Percentiles rank a stretch among this genome's conserved stretches.
Conservation (phyloP, 176 grass and related monocot species). For the Oryza coarctata region DNA sequence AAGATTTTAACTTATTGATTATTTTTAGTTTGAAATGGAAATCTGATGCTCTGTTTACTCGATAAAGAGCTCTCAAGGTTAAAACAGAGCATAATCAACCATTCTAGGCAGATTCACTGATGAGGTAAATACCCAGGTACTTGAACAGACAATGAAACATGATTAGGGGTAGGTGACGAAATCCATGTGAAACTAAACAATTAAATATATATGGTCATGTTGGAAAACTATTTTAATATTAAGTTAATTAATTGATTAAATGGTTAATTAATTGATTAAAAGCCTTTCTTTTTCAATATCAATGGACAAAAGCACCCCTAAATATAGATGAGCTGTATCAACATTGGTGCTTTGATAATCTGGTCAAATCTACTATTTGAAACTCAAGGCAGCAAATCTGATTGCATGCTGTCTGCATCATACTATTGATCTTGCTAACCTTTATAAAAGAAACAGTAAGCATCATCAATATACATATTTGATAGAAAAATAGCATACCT, state of each 20-base stretch:
- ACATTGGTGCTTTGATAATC: slow-evolving; percentile 15
- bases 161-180: not conserved
- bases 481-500: not conserved
- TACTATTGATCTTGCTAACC: not conserved
- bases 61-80: not conserved
- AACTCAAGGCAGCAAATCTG: not conserved
- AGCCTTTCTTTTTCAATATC: not conserved
- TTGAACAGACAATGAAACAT: not conserved
- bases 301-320: not conserved
- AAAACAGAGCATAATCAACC: not conserved
- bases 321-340: not conserved
- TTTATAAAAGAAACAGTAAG: slow-evolving; percentile 7
- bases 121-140: not conserved
- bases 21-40: not conserved
- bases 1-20: not conserved
- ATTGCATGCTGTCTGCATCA: not conserved
- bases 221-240: not conserved
- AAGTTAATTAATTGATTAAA: slow-evolving; percentile 4
- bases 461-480: slow-evolving; percentile 17
- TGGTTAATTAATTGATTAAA: not conserved
- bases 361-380: not conserved
- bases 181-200: not conserved
- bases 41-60: not conserved
- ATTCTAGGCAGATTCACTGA: not conserved
- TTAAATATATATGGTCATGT: not conserved